Percentiles rank a stretch among this genome's conserved stretches.
Evolutionary conservation across 2,329 filamentous ascomycete species (phyloP).

Genomic region (Fusarium haematococcum): DNA sequence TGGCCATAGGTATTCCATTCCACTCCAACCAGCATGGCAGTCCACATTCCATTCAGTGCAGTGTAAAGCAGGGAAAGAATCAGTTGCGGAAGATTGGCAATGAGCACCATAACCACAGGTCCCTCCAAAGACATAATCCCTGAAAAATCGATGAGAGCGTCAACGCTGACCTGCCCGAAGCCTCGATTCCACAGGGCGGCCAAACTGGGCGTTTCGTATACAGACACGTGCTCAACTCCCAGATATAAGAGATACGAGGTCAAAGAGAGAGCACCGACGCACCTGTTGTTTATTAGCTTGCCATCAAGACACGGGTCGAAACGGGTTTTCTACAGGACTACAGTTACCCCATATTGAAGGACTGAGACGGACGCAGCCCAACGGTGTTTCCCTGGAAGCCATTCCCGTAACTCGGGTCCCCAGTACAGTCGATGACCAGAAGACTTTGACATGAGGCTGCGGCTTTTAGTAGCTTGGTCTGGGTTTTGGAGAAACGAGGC

Average conservation of each 20-base stretch:
- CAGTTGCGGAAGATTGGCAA: constrained; percentile 1
- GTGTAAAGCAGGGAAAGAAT: not conserved
- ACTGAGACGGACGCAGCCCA: not conserved
- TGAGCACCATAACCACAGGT: not conserved
- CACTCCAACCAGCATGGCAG: not conserved
- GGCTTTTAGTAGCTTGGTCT: not conserved
- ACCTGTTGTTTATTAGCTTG: not conserved
- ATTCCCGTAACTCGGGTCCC: not conserved
- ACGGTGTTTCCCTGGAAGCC: not conserved
- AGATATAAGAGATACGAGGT: not conserved
- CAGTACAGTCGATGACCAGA: not conserved
- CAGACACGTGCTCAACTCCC: not conserved
- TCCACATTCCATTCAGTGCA: constrained; percentile 1
- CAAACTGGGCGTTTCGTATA: not conserved
- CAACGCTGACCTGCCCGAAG: not conserved
- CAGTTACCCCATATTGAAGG: not conserved
- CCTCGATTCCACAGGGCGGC: not conserved
- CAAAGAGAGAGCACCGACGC: not conserved
- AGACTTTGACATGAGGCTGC: not conserved
- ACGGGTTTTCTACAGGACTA: not conserved
- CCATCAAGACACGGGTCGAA: not conserved
- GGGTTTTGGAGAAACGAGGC: not conserved
- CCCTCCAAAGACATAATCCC: not conserved
- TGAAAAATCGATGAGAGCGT: not conserved
- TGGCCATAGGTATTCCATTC: constrained; percentile 1